phyloP scores from a whole-genome alignment of 495 filamentous ascomycete genomes.

The Podospora conica region DNA sequence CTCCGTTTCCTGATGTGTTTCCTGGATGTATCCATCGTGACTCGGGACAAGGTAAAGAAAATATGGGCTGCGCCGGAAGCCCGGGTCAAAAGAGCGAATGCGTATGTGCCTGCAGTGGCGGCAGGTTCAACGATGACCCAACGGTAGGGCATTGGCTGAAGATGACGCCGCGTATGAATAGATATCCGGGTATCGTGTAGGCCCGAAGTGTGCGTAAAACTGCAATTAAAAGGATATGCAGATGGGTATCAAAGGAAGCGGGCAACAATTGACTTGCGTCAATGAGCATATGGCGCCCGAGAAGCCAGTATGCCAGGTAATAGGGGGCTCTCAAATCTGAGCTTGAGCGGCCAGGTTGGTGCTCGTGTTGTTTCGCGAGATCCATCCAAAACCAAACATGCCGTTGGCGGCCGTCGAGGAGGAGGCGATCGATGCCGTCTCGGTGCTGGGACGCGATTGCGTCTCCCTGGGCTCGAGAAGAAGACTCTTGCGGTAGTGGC shows the following conservation, averaged over 20 bases:
- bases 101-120: neutral
- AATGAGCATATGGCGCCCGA: neutral
- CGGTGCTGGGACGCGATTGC: constrained; percentile 44
- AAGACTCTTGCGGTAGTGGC: constrained; percentile 81
- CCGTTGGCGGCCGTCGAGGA: constrained; percentile 9
- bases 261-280: neutral
- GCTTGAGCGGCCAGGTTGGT: constrained; percentile 9
- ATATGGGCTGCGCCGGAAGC: neutral
- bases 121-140: constrained; percentile 16
- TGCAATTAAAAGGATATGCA: constrained; percentile 8
- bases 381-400: constrained; percentile 32
- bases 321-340: constrained; percentile 13
- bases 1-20: constrained; percentile 4
- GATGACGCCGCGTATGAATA: neutral
- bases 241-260: constrained; percentile 13
- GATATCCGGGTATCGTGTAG: neutral
- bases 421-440: constrained; percentile 22
- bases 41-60: constrained; percentile 7
- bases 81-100: constrained; percentile 1
- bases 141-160: neutral
- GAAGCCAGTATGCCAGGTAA: neutral
- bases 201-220: constrained; percentile 1
- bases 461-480: constrained; percentile 78
- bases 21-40: constrained; percentile 7
- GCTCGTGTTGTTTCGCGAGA: constrained; percentile 17